Base-by-base conservation (phyloP, 1,284 basidiomycete species). In the Malassezia japonica region DNA sequence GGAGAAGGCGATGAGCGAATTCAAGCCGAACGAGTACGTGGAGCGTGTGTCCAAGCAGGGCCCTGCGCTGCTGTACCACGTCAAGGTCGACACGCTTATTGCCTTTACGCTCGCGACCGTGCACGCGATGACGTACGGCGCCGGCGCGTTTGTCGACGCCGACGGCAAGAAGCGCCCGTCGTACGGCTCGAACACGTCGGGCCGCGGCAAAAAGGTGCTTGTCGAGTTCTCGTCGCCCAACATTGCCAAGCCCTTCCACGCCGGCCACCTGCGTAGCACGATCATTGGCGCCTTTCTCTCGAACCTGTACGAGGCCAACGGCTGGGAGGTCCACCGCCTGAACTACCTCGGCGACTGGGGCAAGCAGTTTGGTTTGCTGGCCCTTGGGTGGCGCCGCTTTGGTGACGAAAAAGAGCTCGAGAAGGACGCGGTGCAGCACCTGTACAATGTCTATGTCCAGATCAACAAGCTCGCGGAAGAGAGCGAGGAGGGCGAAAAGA, bases 201-300 rank as follows among this genome's bases (percentile, higher is more conserved):
- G 68, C 21, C 53, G 57, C 37, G 68, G 68, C 45, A 70, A 72
- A 50, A 52, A 53, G 38, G 50, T 63, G 41, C 59, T 72, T 63
- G 85, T 80, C 59, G 79, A 98, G 74, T 98, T 91, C 75, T 94
- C 89, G 0, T 88, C 86, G 4, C 91, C 92, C 16, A 98, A 99
- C 74, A 96, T 98, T 69, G 92, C 94, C 32, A 99, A 99, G 74
- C 86, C 86, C 5, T 98, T 98, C 81, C 92, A 98, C 70, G 91
- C 95, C 50, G 94, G 94, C 15, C 92, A 98, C 74, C 77, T 98
- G 57, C 82, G 94, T 47, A 90, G 86, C 59, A 99, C 94, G 20
- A 98, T 99, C 74, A 95, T 98, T 69, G 94, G 94, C 32, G 85
- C 88, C 0, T 95, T 95, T 77, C 76, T 96, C 44, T 78, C 81